Percentiles rank a stretch among this genome's conserved stretches.
phyloP scores from a whole-genome alignment of 768 basidiomycete species.

The Phaeotremella fagi region DNA sequence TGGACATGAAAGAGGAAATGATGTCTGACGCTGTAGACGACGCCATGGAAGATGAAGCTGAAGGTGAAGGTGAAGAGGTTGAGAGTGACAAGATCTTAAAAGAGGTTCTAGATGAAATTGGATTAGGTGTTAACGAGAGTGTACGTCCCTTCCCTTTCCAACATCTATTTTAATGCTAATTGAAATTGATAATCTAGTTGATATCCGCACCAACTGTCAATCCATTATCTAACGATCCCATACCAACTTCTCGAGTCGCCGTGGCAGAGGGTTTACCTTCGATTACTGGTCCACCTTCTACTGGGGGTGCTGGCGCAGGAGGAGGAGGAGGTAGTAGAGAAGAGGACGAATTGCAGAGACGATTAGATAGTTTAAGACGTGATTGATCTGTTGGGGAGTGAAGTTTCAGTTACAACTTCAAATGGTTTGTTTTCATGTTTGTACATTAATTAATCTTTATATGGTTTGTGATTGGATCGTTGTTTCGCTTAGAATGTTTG shows the following conservation, averaged over 20 bases:
- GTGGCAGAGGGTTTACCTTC: conserved; percentile 76
- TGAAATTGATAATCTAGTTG: conserved; percentile 55
- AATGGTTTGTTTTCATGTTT: too few relatives aligned
- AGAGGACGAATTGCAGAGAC: conserved; percentile 88
- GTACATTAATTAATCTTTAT: too few relatives aligned
- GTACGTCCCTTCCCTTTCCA: conserved; percentile 28
- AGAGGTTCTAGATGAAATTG: conserved; percentile 95
- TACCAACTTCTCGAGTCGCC: conserved; percentile 65
- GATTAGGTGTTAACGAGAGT: conserved; percentile 80
- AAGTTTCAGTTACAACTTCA: too few relatives aligned
- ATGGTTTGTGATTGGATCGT: too few relatives aligned
- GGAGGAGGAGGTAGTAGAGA: conserved; percentile 54
- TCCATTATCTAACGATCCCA: conserved; percentile 58
- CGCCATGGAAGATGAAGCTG: conserved; percentile 76
- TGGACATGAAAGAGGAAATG: conserved; percentile 99
- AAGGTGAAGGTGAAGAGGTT: conserved; percentile 86
- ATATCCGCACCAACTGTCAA: conserved; percentile 72
- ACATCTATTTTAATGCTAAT: neutral
- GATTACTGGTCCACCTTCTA: conserved; percentile 41
- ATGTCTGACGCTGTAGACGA: conserved; percentile 99
- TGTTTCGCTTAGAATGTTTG: too few relatives aligned
- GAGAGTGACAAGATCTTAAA: conserved; percentile 93
- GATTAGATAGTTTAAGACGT: conserved; percentile 71
- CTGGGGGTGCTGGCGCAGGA: conserved; percentile 51
- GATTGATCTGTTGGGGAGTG: conserved; percentile 20